Conservation (phyloP, 371 early-diverging fungal genomes). For the Aphelidium insulamus region DNA sequence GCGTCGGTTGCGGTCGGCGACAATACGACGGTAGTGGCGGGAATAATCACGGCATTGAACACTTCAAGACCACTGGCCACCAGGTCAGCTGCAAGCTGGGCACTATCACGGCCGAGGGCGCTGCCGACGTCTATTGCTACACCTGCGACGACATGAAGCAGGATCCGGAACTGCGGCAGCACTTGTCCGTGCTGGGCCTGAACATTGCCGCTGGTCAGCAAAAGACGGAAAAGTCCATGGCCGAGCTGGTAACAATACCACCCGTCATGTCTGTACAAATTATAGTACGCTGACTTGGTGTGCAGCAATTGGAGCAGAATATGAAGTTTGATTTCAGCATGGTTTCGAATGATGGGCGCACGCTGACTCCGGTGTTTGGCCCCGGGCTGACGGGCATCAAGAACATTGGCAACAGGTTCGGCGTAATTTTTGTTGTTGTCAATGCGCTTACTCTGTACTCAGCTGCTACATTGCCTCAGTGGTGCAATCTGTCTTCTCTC, state of each 20-base stretch:
- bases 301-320: slow-evolving; percentile 74
- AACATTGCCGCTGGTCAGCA: slow-evolving; percentile 40
- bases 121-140: slow-evolving; percentile 89
- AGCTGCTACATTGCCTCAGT: slow-evolving; percentile 93
- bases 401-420: slow-evolving; percentile 89
- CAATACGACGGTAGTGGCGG: slow-evolving; percentile 98
- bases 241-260: slow-evolving; percentile 43
- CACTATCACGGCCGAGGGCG: slow-evolving; percentile 92
- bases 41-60: slow-evolving; percentile 88
- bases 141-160: slow-evolving; percentile 56
- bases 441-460: neutral
- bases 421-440: neutral
- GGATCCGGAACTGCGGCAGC: slow-evolving; percentile 51
- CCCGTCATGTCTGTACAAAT: slow-evolving; percentile 1
- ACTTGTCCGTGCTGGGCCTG: slow-evolving; percentile 73
- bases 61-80: slow-evolving; percentile 67
- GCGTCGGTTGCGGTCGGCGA: slow-evolving; percentile 53
- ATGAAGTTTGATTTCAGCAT: slow-evolving; percentile 89
- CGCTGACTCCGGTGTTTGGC: slow-evolving; percentile 56
- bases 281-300: neutral
- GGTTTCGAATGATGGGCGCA: slow-evolving; percentile 84
- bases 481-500: slow-evolving; percentile 55
- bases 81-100: slow-evolving; percentile 73
- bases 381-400: slow-evolving; percentile 77
- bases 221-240: slow-evolving; percentile 80